These are phyloP conservation scores for Penicillium maclennaniae DNA, from an alignment of 495 filamentous ascomycete species.

Conservation along the genomic window DNA sequence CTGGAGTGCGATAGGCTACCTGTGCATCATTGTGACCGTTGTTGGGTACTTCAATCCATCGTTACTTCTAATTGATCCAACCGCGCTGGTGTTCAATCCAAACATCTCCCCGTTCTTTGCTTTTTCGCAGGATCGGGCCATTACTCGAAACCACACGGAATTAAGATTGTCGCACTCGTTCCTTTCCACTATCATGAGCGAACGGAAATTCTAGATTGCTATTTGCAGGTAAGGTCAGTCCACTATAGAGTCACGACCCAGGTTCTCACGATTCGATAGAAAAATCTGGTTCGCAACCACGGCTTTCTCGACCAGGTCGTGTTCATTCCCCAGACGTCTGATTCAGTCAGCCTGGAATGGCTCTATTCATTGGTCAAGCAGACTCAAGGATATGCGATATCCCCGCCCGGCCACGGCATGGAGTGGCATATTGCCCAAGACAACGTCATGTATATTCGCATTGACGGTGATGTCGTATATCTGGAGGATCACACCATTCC, in stretches of 20 bases:
- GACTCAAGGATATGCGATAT: constrained; percentile 28
- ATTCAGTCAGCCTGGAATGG: constrained; percentile 44
- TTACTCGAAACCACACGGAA: constrained; percentile 39
- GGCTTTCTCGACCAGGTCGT: constrained; percentile 52
- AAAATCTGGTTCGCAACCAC: constrained; percentile 49
- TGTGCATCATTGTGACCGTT: constrained; percentile 21
- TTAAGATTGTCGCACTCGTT: constrained; percentile 48
- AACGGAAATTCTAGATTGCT: constrained; percentile 51
- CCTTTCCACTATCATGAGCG: constrained; percentile 45
- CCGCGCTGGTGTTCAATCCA: constrained; percentile 23
- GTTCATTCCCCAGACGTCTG: constrained; percentile 49
- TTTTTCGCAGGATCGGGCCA: constrained; percentile 25
- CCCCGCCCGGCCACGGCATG: constrained; percentile 12
- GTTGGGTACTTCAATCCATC: constrained; percentile 22
- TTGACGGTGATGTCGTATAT: constrained; percentile 54
- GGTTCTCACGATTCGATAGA: constrained; percentile 22
- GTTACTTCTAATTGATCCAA: constrained; percentile 19
- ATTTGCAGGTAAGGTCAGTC: constrained; percentile 34
- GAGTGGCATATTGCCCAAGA: constrained; percentile 17
- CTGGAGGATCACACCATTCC: constrained; percentile 52
- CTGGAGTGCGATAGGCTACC: constrained; percentile 27
- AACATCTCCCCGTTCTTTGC: constrained; percentile 29
- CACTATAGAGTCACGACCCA: background rate
- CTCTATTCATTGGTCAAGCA: constrained; percentile 29
- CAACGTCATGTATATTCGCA: constrained; percentile 49